Base-by-base conservation (phyloP, 1,139 yeast species). In the Lodderomyces oxycetoniae region DNA sequence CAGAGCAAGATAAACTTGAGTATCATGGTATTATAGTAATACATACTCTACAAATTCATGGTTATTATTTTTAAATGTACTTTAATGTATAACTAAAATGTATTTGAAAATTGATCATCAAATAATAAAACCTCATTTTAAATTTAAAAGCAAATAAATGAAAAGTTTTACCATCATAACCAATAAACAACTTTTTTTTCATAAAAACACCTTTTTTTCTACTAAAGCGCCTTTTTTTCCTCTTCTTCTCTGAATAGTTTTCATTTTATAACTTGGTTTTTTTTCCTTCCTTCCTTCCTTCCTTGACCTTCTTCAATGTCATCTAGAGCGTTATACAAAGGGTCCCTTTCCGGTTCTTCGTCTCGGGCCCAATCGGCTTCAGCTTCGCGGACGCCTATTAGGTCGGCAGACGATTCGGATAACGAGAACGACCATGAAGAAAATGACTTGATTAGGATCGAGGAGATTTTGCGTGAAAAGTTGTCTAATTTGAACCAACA, bases 371-470 rank as follows among this genome's bases (percentile, higher is more conserved):
- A 46, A 2, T 65, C 71, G 9, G 48, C 63, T 17, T 15, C 16
- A 9, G 17, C 24, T 19, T 59, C 64, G n/a, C 49, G 71, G 35
- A 67, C 74, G 7, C 75, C 75, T 1, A 42, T 57, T 36, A 33
- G 43, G 22, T 34, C 43, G 9, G n/a, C n/a, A n/a, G 49, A 44
- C 14, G 48, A 60, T 50, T 56, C 59, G 1, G 74, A 67, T 42
- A 67, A 65, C 28, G 73, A 67, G 46, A 71, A 63, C 33, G 67
- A 67, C 40, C 25, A 24, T 17, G 48, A 53, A 33, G 74, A 67
- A 40, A 59, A 59, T 24, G 68, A 63, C 44, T 65, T 62, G 43
- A 59, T 52, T 33, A 57, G 54, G 28, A 52, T 69, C 28, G 72
- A 68, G 41, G 73, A 67, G 40, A 50, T 68, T 37, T 56, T 69